Evolutionary conservation across 768 basidiomycete species (phyloP).

Genomic region (Candolleomyces aberdarensis): DNA sequence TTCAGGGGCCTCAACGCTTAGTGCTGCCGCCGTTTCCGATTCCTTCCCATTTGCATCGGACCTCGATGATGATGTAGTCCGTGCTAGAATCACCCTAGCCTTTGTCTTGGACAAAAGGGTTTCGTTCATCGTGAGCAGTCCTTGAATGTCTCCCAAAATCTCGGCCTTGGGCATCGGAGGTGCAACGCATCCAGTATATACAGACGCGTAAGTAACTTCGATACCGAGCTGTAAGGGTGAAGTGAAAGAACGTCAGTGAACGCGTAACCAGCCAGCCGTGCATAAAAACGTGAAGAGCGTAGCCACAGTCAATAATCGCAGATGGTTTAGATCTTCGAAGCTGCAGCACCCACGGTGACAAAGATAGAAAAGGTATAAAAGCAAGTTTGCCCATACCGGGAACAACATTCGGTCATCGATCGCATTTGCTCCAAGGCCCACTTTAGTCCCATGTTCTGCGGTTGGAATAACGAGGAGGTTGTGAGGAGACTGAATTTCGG

Average conservation of each 20-base stretch:
- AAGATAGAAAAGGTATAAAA: neutral
- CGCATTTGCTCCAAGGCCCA: too few relatives aligned
- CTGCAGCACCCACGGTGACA: neutral
- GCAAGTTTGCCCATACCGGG: constrained; percentile 32
- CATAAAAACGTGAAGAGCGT: neutral
- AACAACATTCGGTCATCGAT: too few relatives aligned
- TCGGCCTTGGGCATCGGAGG: constrained; percentile 72
- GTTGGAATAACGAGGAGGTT: too few relatives aligned
- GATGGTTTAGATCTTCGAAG: neutral
- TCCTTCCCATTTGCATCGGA: neutral
- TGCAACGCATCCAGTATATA: constrained; percentile 53
- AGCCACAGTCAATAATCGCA: neutral
- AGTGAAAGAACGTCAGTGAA: neutral
- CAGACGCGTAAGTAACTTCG: constrained; percentile 48
- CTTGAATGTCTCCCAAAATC: constrained; percentile 65
- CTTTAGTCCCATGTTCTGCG: too few relatives aligned
- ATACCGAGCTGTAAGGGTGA: constrained; percentile 60
- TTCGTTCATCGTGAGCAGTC: constrained; percentile 52
- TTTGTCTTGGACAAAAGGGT: constrained; percentile 30
- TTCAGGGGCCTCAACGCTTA: neutral
- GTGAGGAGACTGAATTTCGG: too few relatives aligned
- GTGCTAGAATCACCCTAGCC: constrained; percentile 47
- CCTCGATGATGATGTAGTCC: constrained; percentile 18
- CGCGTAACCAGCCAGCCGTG: too few relatives aligned
- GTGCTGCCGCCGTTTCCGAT: neutral